Base-by-base conservation (phyloP, 768 basidiomycete genomes). In the Gymnopilus dilepis region DNA sequence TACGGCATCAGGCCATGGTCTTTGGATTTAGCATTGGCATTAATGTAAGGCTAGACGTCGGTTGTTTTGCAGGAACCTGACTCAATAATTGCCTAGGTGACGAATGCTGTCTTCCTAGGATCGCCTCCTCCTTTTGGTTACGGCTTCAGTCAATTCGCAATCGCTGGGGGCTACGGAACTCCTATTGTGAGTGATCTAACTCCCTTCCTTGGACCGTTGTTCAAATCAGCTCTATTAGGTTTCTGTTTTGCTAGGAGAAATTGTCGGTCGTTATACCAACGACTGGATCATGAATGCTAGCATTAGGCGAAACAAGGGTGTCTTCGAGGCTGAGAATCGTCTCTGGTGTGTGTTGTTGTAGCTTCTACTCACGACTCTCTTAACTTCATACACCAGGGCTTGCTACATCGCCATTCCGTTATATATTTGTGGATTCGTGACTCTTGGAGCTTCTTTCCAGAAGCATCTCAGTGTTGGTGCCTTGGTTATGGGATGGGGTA, bases 1-100 rank as follows among this genome's bases (percentile, higher is more conserved):
- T 3, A n/a, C 41, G 51, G 17, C 26, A 30, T 13, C 9, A 69
- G 82, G 86, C 80, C 5, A 69, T 84, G 59, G 67, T 86, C 0
- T 90, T 90, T 67, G 89, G 88, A 1, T 89, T 89, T 69, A 73
- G 80, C n/a, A 87, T 88, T 58, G 86, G 88, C 33, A 84, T 87
- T 52, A 87, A 87, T 64, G 84, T 85, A 53, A 41, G 79, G 56
- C 19, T 22, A 50, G n/a, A 2, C 11, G 38, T 48, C 2, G 52
- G 52, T 55, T 31, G 11, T 17, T 1, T 26, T 17, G 0, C 4
- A 13, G 38, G 7, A 8, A 52, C 26, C 21, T 15, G 34, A 34
- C 17, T 12, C 59, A 9, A 43, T 19, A 3, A 24, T 8, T 55
- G 17, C 9, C 24, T 42, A 88, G 83, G 84, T 86, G 13, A 91